phyloP scores from a whole-genome alignment of 75 land plant genomes.

The Isoetes taiwanensis region DNA sequence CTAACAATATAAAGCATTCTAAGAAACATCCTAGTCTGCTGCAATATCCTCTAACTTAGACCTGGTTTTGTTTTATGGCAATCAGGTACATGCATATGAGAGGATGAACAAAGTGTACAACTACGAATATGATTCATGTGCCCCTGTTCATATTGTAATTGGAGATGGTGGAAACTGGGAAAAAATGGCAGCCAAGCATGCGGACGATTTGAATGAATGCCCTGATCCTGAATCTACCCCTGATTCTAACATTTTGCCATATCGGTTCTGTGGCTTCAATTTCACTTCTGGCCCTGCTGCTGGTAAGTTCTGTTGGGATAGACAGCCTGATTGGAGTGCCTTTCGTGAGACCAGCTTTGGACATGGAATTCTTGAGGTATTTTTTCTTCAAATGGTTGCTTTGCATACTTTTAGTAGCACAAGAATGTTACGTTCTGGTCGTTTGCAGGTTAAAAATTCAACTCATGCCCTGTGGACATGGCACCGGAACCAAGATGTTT shows the following conservation, averaged over 20 bases:
- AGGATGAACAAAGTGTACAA: conserved; percentile 27
- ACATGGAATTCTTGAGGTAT: conserved; percentile 32
- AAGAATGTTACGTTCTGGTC: no score
- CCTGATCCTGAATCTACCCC: conserved; percentile 4
- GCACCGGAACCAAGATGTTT: conserved; percentile 75
- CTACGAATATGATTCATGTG: conserved; percentile 15
- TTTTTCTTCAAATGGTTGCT: no score
- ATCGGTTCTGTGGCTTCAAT: conserved; percentile 12
- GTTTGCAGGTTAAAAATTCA: conserved; percentile 80
- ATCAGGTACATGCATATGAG: conserved; percentile 35
- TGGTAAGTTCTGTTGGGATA: conserved; percentile 32
- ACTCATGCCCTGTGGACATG: conserved; percentile 88
- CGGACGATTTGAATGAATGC: conserved; percentile 12
- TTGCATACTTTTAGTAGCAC: no score
- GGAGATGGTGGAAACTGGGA: conserved; percentile 35
- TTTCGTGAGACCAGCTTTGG: conserved; percentile 31
- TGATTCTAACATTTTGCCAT: not conserved
- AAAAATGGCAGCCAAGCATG: conserved; percentile 15
- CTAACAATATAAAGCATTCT: no score
- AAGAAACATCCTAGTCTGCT: no score
- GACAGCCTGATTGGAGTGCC: conserved; percentile 38
- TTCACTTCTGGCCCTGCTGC: conserved; percentile 30
- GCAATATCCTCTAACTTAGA: no score
- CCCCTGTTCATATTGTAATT: conserved; percentile 21
- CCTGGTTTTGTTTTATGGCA: not conserved